Evolutionary conservation across 768 basidiomycete genomes (phyloP).

Genomic region (Psilocybe azurescens): DNA sequence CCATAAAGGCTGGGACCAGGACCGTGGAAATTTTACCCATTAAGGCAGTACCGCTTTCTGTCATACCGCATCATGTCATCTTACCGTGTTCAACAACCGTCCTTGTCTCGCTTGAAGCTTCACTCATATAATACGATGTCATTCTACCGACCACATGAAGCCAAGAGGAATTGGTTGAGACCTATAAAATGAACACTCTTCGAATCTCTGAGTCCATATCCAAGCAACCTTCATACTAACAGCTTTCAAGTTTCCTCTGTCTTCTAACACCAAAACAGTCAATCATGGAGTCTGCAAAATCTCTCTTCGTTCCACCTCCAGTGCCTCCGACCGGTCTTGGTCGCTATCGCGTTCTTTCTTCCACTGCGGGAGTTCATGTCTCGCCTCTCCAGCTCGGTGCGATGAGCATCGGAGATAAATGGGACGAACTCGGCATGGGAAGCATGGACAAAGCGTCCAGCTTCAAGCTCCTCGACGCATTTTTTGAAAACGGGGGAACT

Average conservation of each 20-base stretch:
- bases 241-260: neutral
- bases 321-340: constrained; percentile 37
- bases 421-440: constrained; percentile 37
- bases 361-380: constrained; percentile 43
- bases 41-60: neutral
- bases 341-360: constrained; percentile 39
- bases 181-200: neutral
- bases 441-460: constrained; percentile 44
- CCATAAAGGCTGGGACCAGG: no score
- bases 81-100: neutral
- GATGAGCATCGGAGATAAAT: constrained; percentile 48
- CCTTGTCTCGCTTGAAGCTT: neutral
- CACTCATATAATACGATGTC: neutral
- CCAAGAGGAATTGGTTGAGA: neutral
- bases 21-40: no score
- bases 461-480: constrained; percentile 54
- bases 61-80: neutral
- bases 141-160: neutral
- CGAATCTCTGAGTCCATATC: neutral
- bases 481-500: constrained; percentile 48
- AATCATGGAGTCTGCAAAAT: neutral
- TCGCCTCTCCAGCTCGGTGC: constrained; percentile 49
- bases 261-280: neutral
- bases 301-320: constrained; percentile 5
- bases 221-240: neutral